Conservation (phyloP, 2,329 filamentous ascomycete genomes). For the Arachnomyces sp. region DNA sequence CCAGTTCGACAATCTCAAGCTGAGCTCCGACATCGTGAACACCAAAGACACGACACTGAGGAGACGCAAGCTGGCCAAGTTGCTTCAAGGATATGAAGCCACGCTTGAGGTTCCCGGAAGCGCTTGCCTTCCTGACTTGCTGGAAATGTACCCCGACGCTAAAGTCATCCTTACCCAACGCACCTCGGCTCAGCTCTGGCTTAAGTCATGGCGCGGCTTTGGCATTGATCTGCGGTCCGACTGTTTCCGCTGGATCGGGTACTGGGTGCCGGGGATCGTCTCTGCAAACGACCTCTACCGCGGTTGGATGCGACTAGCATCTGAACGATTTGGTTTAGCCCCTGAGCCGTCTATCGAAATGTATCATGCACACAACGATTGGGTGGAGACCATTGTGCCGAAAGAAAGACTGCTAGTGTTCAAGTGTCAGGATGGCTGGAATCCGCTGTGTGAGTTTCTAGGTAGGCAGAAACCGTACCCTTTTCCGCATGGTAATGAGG, state of each 20-base stretch:
- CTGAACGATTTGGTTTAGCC: too few relatives aligned
- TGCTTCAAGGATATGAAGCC: slow-evolving; percentile 10
- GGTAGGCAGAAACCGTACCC: slow-evolving; percentile 12
- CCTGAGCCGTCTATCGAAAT: slow-evolving; percentile 11
- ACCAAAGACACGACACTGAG: slow-evolving; percentile 12
- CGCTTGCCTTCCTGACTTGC: slow-evolving; percentile 10
- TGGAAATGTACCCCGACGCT: slow-evolving; percentile 12
- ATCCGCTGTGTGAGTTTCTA: slow-evolving; percentile 10
- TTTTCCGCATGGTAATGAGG: slow-evolving; percentile 13
- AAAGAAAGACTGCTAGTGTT: slow-evolving; percentile 7
- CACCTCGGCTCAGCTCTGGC: slow-evolving; percentile 12
- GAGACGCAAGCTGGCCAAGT: slow-evolving; percentile 8
- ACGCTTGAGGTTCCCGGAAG: slow-evolving; percentile 13
- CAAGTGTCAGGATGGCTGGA: slow-evolving; percentile 15
- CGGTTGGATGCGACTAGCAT: too few relatives aligned
- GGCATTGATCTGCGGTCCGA: slow-evolving; percentile 12
- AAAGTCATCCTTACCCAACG: slow-evolving; percentile 7
- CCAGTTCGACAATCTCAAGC: slow-evolving; percentile 11
- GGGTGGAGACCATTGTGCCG: slow-evolving; percentile 13
- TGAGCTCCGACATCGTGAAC: slow-evolving; percentile 11
- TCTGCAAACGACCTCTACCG: slow-evolving; percentile 12
- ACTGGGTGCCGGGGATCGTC: slow-evolving; percentile 13
- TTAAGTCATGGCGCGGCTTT: slow-evolving; percentile 12
- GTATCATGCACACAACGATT: slow-evolving; percentile 12
- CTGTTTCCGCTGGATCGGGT: slow-evolving; percentile 13